Base-by-base conservation (phyloP, 305 asterid species). In the Lippia alba region DNA sequence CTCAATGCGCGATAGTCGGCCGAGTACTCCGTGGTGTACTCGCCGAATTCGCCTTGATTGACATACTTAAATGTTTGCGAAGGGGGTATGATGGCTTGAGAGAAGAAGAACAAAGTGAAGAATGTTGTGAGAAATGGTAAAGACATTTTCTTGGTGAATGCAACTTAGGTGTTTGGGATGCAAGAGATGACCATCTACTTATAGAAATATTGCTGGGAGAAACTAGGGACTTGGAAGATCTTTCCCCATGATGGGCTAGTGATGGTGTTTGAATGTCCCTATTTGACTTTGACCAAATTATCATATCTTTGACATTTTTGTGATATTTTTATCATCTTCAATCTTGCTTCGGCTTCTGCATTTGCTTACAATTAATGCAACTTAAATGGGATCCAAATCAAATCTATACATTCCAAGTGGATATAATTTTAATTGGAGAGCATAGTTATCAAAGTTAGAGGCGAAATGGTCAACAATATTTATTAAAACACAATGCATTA, bases 21-120 rank as follows among this genome's bases (percentile, higher is more conserved):
- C 0, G 6, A 20, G 44, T 83, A 78, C 34, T 81, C 84, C 12
- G 68, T 82, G 0, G 0, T 12, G 66, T 80, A 80, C 8, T 78
- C 77, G 4, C 84, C 83, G 1, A 85, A 62, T 9, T 67, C 54
- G 8, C 88, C 90, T 63, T 75, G 69, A 72, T 85, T 83, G 46
- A 69, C 75, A 76, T 80, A 77, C 51, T 61, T 70, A 60, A 83
- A 85, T 19, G 83, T 80, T 10, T 63, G 69, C n/a, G 84, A 68
- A 30, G 82, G 70, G 6, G 82, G 86, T 39, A 82, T 83, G 55
- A 67, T 55, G 36, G 83, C 79, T 62, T 69, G 61, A 39, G 80
- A 53, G 20, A 74, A 70, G 0, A 59, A 10, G 2, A 64, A 61
- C 14, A 65, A 39, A 17, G 67, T 49, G 56, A 73, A 19, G 41